These are phyloP conservation scores for Penicillium sp. DNA, from an alignment of 2,329 filamentous ascomycete species.

Conservation along the genomic window DNA sequence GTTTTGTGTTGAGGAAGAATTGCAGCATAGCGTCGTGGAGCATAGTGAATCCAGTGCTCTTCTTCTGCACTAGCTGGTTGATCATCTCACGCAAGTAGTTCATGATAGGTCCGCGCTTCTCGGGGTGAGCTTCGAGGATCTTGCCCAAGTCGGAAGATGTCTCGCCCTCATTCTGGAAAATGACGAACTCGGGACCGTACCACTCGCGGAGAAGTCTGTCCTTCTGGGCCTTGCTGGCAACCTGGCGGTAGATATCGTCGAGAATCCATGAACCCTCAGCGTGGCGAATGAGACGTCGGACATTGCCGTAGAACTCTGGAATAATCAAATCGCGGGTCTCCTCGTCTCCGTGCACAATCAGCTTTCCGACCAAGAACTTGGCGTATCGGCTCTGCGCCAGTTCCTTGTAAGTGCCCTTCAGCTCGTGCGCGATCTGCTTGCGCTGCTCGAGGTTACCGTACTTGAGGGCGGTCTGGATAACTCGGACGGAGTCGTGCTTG, in stretches of 20 bases:
- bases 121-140: conserved; percentile 75
- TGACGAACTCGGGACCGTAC: conserved; percentile 91
- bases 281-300: conserved; percentile 92
- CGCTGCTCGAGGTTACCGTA: conserved; percentile 85
- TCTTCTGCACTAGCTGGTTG: conserved; percentile 93
- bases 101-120: conserved; percentile 86
- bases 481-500: conserved; percentile 96
- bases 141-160: conserved; percentile 64
- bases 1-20: conserved; percentile 80
- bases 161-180: conserved; percentile 65
- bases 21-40: conserved; percentile 98
- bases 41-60: conserved; percentile 95
- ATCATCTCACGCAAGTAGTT: conserved; percentile 81
- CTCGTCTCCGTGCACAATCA: conserved; percentile 86
- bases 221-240: conserved; percentile 84
- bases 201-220: conserved; percentile 84
- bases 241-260: conserved; percentile 90
- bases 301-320: conserved; percentile 91
- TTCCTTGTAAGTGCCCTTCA: conserved; percentile 79
- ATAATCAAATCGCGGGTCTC: conserved; percentile 88
- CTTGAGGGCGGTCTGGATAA: conserved; percentile 95
- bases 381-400: conserved; percentile 94
- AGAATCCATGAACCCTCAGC: conserved; percentile 96
- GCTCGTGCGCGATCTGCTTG: conserved; percentile 80
- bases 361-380: conserved; percentile 95